Conservation (phyloP, 306 rosid genomes). For the Senna tora region DNA sequence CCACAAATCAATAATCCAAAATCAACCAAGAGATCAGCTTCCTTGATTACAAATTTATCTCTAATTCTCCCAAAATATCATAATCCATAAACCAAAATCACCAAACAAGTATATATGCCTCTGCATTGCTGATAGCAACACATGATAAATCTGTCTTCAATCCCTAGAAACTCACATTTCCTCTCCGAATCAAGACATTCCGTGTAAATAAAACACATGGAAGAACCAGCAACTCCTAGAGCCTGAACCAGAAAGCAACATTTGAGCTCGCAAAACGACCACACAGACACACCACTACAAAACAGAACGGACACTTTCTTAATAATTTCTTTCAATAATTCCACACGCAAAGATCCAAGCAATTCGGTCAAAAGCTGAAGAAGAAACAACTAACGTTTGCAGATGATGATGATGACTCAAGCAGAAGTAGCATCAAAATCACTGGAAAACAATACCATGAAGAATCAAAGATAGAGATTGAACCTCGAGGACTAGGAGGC, state of each 20-base stretch:
- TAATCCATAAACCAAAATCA: background rate
- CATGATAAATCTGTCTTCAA: background rate
- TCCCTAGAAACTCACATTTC: constrained; percentile 8
- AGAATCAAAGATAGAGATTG: background rate
- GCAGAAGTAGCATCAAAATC: constrained; percentile 9
- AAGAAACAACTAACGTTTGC: background rate
- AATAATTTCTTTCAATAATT: no score
- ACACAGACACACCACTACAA: constrained; percentile 14
- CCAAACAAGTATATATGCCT: background rate
- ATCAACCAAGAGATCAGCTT: background rate
- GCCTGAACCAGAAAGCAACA: constrained; percentile 34
- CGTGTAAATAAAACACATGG: constrained; percentile 11
- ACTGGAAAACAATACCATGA: background rate
- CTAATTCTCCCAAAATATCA: constrained; percentile 16
- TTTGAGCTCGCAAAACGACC: constrained; percentile 38
- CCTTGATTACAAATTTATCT: background rate
- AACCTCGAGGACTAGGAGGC: constrained; percentile 46
- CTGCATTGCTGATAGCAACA: constrained; percentile 37
- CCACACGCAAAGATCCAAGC: background rate
- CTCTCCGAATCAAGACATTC: background rate
- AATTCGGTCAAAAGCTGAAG: background rate
- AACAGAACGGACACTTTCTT: background rate
- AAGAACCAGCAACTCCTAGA: background rate
- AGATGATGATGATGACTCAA: constrained; percentile 28
- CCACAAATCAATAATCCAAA: constrained; percentile 1